Base-by-base conservation (phyloP, 2,329 filamentous ascomycete genomes). In the Cadophora sp. region DNA sequence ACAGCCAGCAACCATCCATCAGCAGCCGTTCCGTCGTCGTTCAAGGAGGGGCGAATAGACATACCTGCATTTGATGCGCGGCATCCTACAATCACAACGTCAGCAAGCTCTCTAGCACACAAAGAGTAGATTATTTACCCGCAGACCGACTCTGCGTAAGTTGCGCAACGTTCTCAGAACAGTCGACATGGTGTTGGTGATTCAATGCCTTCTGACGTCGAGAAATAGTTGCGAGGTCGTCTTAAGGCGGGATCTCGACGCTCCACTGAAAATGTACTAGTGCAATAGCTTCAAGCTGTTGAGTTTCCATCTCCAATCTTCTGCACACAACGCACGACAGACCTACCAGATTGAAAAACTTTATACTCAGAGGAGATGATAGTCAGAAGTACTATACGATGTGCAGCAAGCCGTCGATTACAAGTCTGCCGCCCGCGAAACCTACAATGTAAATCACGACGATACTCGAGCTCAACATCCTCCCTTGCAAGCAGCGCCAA, bases 21-120 rank as follows among this genome's bases (percentile, higher is more conserved):
- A 77, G 73, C 59, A 68, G 58, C 65, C 68, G 55, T 69, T 43
- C 60, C 64, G 53, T 68, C 61, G 69, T 72, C 64, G 67, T 53
- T 71, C 67, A 70, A 72, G 64, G 69, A 66, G 72, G 67, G 72
- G 71, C 68, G 73, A 72, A 34, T 60, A 65, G 77, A 85, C 91
- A 83, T 92, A 97, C 92, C 83, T 95, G 90, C 87, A 98, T 87
- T 86, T 98, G 96, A 82, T 92, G 91, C 82, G 89, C 91, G 86
- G 91, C 96, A 81, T 97, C 92, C 94, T 97, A 78, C 76, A 70
- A 64, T 61, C 24, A 48, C 48, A 70, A 50, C 29, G 78, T 86
- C 78, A 87, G 76, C 74, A 67, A 68, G 53, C 37, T 73, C 48
- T 55, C 11, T 9, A 22, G 29, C 46, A 19, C 43, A 26, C 11